Evolutionary conservation across 331 rosid species (phyloP), one percentile per base, ranked within the genome.

Genomic region (Quercus lobata): DNA sequence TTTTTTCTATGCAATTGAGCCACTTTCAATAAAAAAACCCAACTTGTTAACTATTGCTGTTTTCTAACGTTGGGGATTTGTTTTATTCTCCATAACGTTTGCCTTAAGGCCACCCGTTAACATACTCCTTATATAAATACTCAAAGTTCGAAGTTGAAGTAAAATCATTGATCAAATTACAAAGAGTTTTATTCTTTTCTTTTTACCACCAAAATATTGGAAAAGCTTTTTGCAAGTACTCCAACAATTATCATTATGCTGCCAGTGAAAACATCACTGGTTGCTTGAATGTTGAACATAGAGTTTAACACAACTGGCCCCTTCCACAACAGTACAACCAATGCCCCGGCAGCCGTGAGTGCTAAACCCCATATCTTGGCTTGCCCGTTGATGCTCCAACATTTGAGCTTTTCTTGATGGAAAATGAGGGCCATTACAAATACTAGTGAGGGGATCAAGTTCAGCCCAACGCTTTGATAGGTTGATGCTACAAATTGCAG

Each of bases 391-490:
- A 73, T 55, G 29, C 49, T 73, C 57, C 44, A 53, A 27, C 34
- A 73, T 30, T 7, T 73, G 24, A 55, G 53, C 16, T 55, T 73
- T 27, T 55, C 66, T 73, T 73, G 53, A 25, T 18, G 18, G 46
- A 55, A 55, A 9, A 73, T 29, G 27, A 55, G 66, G 5, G 77
- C 77, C 65, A 53, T 25, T 30, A 53, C 57, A 73, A 73, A 73
- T 17, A 73, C 77, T 17, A 55, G 1, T 3, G 77, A 55, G 24
- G 77, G 77, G 44, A 73, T 41, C 77, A 73, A 30, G 77, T 73
- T 73, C 66, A 73, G 27, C 9, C 63, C 77, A 27, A 73, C 49
- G 27, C 77, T 55, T 55, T 73, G 65, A 12, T 52, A 55, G 16
- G 61, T 73, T 17, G 77, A 73, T 5, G 37, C 63, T 2, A 73